These are phyloP conservation scores for Tylopilus subfusipes DNA, from an alignment of 768 basidiomycete species.

Conservation along the genomic window DNA sequence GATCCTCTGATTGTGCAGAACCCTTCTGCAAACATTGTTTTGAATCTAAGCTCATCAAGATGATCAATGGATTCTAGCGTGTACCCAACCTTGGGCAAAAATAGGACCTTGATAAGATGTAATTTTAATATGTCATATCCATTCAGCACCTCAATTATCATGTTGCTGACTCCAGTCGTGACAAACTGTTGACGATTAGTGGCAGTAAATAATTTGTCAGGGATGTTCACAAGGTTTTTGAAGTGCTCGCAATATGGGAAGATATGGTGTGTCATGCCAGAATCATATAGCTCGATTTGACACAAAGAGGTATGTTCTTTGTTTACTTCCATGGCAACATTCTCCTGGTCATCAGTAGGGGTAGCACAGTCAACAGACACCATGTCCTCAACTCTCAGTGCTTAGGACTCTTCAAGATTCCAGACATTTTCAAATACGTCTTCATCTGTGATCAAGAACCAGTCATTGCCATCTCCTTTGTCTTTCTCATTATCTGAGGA, in stretches of 20 bases:
- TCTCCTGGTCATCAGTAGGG: not conserved
- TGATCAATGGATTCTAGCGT: not conserved
- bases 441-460: too few species aligned
- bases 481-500: too few species aligned
- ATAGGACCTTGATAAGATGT: too few species aligned
- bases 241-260: too few species aligned
- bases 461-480: too few species aligned
- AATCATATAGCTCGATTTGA: not conserved
- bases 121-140: too few species aligned
- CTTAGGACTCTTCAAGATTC: too few species aligned
- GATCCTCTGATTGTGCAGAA: not conserved
- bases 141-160: too few species aligned
- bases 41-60: not conserved
- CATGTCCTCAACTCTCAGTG: not conserved
- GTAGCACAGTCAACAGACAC: not conserved
- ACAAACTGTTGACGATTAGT: not conserved
- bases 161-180: too few species aligned
- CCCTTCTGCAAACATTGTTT: not conserved
- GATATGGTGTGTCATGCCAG: not conserved
- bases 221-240: not conserved
- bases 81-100: too few species aligned
- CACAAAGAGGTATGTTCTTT: not conserved
- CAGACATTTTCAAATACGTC: too few species aligned
- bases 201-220: not conserved
- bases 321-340: not conserved